A percentile compares a stretch with the other conserved stretches of the same genome.
Evolutionary conservation across 768 basidiomycete genomes (phyloP).

Genomic region (Leccinum fibrillosum): DNA sequence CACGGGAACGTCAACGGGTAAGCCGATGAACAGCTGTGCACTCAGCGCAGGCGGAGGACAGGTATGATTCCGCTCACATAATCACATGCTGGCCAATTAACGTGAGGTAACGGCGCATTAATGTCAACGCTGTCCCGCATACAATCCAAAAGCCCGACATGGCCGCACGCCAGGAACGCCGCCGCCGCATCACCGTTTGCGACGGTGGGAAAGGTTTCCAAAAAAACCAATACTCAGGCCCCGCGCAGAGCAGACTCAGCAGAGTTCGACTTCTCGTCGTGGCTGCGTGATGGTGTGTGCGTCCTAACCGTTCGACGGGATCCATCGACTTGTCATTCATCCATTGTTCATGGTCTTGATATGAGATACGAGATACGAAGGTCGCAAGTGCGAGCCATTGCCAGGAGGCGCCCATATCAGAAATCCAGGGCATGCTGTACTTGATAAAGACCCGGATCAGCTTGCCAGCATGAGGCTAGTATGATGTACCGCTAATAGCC

Average conservation of each 20-base stretch:
- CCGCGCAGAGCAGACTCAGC: slow-evolving; percentile 3
- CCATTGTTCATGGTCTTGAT: not conserved
- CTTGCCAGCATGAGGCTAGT: not conserved
- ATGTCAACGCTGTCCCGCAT: not conserved
- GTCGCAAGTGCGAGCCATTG: not conserved
- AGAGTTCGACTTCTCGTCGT: not conserved
- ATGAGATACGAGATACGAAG: slow-evolving; percentile 1
- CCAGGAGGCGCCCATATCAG: not conserved
- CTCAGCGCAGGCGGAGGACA: not conserved
- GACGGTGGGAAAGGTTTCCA: not conserved
- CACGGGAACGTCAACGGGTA: not conserved
- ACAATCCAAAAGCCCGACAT: not conserved
- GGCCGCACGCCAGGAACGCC: slow-evolving; percentile 3
- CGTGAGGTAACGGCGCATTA: not conserved
- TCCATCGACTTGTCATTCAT: slow-evolving; percentile 1
- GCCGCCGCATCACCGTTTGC: not conserved
- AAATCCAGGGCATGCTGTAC: slow-evolving; percentile 15
- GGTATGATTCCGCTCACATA: not conserved
- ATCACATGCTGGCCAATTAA: not conserved
- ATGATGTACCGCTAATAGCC: not conserved
- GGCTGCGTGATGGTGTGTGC: not conserved
- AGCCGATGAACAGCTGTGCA: not conserved
- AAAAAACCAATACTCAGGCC: slow-evolving; percentile 1
- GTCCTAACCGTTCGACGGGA: not conserved
- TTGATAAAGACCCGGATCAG: not conserved